Percentiles rank a stretch among this genome's conserved stretches.
These are phyloP conservation scores for Myotisia sp. DNA, from an alignment of 2,329 filamentous ascomycete genomes.

Conservation along the genomic window DNA sequence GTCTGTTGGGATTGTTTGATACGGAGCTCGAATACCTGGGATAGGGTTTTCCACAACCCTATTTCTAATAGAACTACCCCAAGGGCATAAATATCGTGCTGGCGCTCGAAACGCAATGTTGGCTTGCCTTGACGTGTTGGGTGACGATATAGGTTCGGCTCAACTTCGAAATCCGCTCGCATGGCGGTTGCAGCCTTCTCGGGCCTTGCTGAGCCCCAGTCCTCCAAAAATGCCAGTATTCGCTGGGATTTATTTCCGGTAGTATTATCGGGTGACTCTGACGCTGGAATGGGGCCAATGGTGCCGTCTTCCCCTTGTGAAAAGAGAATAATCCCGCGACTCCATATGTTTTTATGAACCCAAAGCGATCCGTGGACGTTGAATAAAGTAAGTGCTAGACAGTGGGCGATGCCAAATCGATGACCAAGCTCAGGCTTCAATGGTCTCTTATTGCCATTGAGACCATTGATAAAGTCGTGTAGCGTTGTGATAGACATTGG, in stretches of 20 bases:
- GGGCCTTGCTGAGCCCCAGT: conserved; percentile 18
- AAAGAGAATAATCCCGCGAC: conserved; percentile 18
- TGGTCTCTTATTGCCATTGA: conserved; percentile 12
- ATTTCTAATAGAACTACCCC: conserved; percentile 29
- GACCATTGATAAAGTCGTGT: conserved; percentile 14
- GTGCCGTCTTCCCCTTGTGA: conserved; percentile 5
- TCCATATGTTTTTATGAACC: conserved; percentile 22
- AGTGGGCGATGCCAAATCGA: conserved; percentile 17
- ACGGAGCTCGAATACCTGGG: conserved; percentile 16
- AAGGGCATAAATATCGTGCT: conserved; percentile 27
- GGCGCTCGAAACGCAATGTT: conserved; percentile 16
- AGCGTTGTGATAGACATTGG: conserved; percentile 9
- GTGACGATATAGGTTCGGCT: conserved; percentile 21
- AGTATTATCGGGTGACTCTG: background rate
- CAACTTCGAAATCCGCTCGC: conserved; percentile 16
- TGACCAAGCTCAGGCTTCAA: conserved; percentile 14
- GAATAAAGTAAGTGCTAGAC: conserved; percentile 16
- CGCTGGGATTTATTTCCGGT: conserved; percentile 1
- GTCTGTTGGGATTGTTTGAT: conserved; percentile 15
- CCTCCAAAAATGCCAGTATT: conserved; percentile 15
- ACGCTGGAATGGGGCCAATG: background rate
- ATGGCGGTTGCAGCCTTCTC: conserved; percentile 16
- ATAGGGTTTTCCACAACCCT: conserved; percentile 20
- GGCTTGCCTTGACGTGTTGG: conserved; percentile 21
- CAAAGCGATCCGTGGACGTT: conserved; percentile 18